A percentile compares a stretch with the other conserved stretches of the same genome.
phyloP scores from a whole-genome alignment of 768 basidiomycete species.

The Hydnomerulius pinastri region DNA sequence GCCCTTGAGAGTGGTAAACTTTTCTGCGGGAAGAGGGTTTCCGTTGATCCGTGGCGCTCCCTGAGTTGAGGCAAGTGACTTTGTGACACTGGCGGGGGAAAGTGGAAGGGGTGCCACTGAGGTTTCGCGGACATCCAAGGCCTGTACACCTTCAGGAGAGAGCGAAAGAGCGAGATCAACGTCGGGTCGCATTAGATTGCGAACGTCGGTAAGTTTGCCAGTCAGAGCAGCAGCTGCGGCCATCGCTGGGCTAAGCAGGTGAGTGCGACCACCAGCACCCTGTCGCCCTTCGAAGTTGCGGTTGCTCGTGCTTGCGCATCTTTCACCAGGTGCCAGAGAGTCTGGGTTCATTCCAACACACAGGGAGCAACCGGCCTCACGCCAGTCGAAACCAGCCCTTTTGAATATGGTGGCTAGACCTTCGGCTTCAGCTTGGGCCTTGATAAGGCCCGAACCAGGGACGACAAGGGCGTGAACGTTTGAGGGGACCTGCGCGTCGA shows the following conservation, averaged over 20 bases:
- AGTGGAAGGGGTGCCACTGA: slow-evolving; percentile 35
- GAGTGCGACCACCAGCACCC: slow-evolving; percentile 86
- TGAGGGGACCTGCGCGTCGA: slow-evolving; percentile 70
- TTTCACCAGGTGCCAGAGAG: slow-evolving; percentile 77
- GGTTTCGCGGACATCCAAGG: slow-evolving; percentile 53
- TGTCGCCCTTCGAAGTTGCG: slow-evolving; percentile 92
- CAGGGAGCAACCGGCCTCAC: slow-evolving; percentile 96
- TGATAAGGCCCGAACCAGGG: slow-evolving; percentile 88
- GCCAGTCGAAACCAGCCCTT: slow-evolving; percentile 92
- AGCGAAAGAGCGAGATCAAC: no score
- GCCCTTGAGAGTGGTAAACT: slow-evolving; percentile 72
- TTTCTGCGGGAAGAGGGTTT: slow-evolving; percentile 45
- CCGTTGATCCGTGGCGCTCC: slow-evolving; percentile 32
- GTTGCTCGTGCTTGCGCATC: slow-evolving; percentile 91
- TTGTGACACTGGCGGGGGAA: no score
- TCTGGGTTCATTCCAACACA: slow-evolving; percentile 97
- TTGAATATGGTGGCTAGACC: slow-evolving; percentile 85
- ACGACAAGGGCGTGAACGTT: slow-evolving; percentile 88
- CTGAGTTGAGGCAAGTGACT: no score
- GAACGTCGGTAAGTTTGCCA: slow-evolving; percentile 82
- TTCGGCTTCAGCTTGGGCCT: slow-evolving; percentile 88
- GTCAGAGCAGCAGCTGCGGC: slow-evolving; percentile 91
- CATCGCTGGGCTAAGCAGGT: slow-evolving; percentile 90
- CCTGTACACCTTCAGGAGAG: no score
- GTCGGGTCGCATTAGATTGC: slow-evolving; percentile 63